Base-by-base conservation (phyloP, 257 asterid genomes). In the Salvia rosmarinus region DNA sequence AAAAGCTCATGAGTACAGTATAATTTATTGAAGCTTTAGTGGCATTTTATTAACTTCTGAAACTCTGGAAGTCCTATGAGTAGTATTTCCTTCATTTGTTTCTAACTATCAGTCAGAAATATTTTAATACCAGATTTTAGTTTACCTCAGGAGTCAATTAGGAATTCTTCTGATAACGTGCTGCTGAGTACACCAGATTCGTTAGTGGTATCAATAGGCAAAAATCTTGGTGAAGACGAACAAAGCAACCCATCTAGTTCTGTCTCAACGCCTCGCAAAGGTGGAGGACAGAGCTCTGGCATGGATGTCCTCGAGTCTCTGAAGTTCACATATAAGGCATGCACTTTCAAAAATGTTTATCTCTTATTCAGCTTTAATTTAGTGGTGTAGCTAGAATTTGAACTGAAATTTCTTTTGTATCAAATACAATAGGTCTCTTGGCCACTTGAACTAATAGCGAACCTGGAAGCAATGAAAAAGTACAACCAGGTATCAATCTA, bases 371-470 rank as follows among this genome's bases (percentile, higher is more conserved):
- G 42, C 57, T 42, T 76, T 52, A 64, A 54, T 68, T 49, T 9
- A 55, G 43, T 32, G 42, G 63, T 8, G 19, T 35, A 63, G 44
- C 58, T 39, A 35, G 43, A 58, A n/a, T 39, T 62, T 76, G 63
- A 66, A 44, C 21, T 78, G 64, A 60, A 40, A 42, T 17, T 65
- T 58, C 47, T 62, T 66, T 47, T 64, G 56, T 42, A 37, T 80
- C 73, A 49, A 56, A 76, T 65, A 56, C 66, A 52, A 71, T 75
- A 93, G 99, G 93, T 94, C 64, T 80, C 98, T 52, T 94, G 99
- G 99, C 98, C 99, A 5, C 96, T 91, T 75, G 99, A 94, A 80
- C 95, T 94, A 72, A 85, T 94, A 75, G 97, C 95, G 57, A 94
- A 94, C 82, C 70, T 73, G 68, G 99, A 94, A 75, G 95, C 95